Base-by-base conservation (phyloP, 2,329 filamentous ascomycete species). In the Diaporthe ilicicola region DNA sequence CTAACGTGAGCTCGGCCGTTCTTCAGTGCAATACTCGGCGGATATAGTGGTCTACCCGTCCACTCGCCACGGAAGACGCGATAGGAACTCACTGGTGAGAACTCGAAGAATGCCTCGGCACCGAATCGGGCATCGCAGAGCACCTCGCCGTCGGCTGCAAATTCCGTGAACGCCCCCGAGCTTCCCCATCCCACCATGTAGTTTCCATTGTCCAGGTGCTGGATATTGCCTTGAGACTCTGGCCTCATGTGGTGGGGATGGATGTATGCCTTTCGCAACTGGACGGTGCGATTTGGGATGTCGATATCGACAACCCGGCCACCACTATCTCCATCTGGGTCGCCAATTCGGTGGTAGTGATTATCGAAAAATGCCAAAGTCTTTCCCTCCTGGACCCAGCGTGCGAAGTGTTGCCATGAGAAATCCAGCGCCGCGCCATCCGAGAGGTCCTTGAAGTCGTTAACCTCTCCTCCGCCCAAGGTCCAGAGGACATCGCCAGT, bases 131-230 rank as follows among this genome's bases (percentile, higher is more conserved):
- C 74, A 61, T 75, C 74, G 46, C 72, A 75, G 9, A 75, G 64
- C 19, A 75, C 69, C 54, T 70, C 56, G 27, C 74, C 73, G 32
- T 69, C 73, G 13, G 68, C 29, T 4, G 50, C 39, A 15, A 75
- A 74, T 66, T 75, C 74, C 4, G 72, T 73, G 29, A 69, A 66
- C 13, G 59, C 69, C n/a, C 53, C 71, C 10, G 61, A 66, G 37
- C 61, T 66, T 15, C 71, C 70, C 88, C 88, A 91, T 73, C 87
- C 86, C 42, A 90, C 84, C 51, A 90, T 79, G 8, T 84, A 84
- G 70, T 88, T 86, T 42, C 85, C 85, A 66, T 85, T 84, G 0
- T 85, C 83, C 0, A 91, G 81, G 7, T 88, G 75, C 73, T 91
- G 88, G 39, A 86, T 84, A n/a, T 80, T 83, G 8, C 83, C 82